A percentile compares a stretch with the other conserved stretches of the same genome.
Evolutionary conservation across 768 basidiomycete genomes (phyloP).

Genomic region (Xanthoconium stramineum): DNA sequence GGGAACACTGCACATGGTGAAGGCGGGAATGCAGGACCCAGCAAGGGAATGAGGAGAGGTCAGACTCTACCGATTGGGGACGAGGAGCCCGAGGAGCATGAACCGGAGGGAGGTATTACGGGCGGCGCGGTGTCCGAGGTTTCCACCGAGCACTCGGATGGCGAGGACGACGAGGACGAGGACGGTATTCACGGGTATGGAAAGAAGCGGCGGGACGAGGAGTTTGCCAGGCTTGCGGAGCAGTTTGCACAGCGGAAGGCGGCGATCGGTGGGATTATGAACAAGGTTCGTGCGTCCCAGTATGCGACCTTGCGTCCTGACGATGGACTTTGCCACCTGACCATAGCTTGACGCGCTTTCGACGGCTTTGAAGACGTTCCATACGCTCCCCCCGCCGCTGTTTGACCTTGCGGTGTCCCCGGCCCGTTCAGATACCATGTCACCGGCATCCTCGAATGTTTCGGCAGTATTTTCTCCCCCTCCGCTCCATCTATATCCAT

Average conservation of each 20-base stretch:
- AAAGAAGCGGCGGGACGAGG: slow-evolving; percentile 55
- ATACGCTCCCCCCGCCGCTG: slow-evolving; percentile 40
- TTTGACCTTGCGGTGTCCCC: slow-evolving; percentile 32
- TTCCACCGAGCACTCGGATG: slow-evolving; percentile 31
- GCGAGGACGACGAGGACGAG: slow-evolving; percentile 34
- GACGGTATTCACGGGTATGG: slow-evolving; percentile 53
- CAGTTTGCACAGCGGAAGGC: slow-evolving; percentile 70
- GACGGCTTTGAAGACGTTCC: slow-evolving; percentile 39
- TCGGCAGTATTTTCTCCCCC: slow-evolving; percentile 19
- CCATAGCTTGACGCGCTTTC: slow-evolving; percentile 31
- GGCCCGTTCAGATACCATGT: slow-evolving; percentile 31
- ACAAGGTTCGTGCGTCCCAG: slow-evolving; percentile 45
- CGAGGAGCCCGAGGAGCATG: slow-evolving; percentile 22
- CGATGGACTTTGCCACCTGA: not conserved
- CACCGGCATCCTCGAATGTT: slow-evolving; percentile 22
- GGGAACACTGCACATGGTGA: slow-evolving; percentile 11
- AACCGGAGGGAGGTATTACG: slow-evolving; percentile 2
- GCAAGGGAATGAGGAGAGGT: slow-evolving; percentile 30
- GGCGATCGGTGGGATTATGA: slow-evolving; percentile 69
- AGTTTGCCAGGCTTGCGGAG: slow-evolving; percentile 64
- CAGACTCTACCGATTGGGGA: slow-evolving; percentile 34
- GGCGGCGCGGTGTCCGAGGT: slow-evolving; percentile 21
- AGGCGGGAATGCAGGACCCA: slow-evolving; percentile 12
- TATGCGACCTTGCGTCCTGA: not conserved
- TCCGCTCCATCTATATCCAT: slow-evolving; percentile 3